Base-by-base conservation (phyloP, 768 basidiomycete genomes). In the Hypsizygus marmoreus region DNA sequence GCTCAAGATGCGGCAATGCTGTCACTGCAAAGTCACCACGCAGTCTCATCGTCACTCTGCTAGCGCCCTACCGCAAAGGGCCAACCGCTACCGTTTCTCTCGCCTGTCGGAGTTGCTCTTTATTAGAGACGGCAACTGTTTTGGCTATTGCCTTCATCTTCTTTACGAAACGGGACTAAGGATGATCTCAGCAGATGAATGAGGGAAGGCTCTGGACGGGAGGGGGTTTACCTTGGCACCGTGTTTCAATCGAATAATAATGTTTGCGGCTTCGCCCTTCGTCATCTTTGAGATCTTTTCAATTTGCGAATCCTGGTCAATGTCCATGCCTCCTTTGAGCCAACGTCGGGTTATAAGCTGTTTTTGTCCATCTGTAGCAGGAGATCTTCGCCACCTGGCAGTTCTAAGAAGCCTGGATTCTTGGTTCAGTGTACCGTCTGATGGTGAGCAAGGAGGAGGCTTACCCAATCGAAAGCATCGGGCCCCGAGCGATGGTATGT, bases 261-360 rank as follows among this genome's bases (percentile, higher is more conserved):
- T 82, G 52, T 84, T 82, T 0, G 84, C 86, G 22, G 90, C 89
- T 51, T 88, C 76, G 2, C 91, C 91, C 62, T 89, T 91, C 1
- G 80, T 91, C 55, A 94, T 57, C 0, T 47, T 64, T 34, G 56
- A 62, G 4, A 81, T 60, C 33, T 63, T 67, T 23, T 69, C 56
- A 7, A 62, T 61, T 17, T 51, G 55, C 17, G 36, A 54, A 4
- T 48, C 48, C 4, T 56, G 54, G 25, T 61, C 49, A 10, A 40
- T 35, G 24, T 57, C 43, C 49, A 37, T 53, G 45, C 44, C 59
- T 34, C 39, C 53, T 50, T 51, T 70, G 48, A 63, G 59, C 72
- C 78, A 79, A 26, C 82, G 71, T 53, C 79, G 84, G 6, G 57
- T 54, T 30, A 92, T 65, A 19, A 86, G 69, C 2, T 64, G 53